phyloP scores from a whole-genome alignment of 768 basidiomycete genomes.

The Kwoniella shandongensis region DNA sequence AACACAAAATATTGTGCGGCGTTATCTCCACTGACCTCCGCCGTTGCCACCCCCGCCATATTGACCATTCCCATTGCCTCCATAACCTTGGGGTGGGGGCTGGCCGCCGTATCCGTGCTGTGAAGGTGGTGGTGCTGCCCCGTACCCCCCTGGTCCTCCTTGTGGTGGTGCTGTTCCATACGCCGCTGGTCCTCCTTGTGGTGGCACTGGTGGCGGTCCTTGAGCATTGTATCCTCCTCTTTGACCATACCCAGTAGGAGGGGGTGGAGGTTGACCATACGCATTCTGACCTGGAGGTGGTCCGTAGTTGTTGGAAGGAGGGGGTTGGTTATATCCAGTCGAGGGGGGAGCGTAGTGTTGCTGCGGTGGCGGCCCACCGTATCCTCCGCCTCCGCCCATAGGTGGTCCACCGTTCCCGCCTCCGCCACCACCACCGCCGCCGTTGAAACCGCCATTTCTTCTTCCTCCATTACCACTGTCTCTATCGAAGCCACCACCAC shows the following conservation, averaged over 20 bases:
- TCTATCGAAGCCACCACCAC: conserved; percentile 3
- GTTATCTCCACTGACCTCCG: conserved; percentile 13
- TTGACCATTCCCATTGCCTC: conserved; percentile 10
- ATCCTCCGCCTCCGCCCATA: conserved; percentile 7
- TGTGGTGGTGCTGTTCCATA: conserved; percentile 4
- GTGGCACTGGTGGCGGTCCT: not conserved
- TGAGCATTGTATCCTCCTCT: conserved; percentile 11
- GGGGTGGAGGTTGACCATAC: conserved; percentile 4
- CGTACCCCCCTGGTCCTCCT: conserved; percentile 16
- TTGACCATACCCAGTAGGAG: conserved; percentile 12
- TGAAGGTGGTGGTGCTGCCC: conserved; percentile 11
- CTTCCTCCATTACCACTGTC: not conserved
- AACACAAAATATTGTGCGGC: no score
- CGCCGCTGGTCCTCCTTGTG: not conserved
- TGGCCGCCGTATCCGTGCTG: conserved; percentile 6
- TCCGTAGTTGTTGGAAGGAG: conserved; percentile 9
- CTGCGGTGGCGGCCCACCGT: conserved; percentile 7
- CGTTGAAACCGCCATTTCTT: conserved; percentile 23
- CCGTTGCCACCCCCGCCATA: conserved; percentile 2
- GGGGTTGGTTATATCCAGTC: not conserved
- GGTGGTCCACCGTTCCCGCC: conserved; percentile 11
- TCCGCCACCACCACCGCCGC: conserved; percentile 28
- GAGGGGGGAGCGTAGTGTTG: conserved; percentile 7
- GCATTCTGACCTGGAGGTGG: conserved; percentile 1
- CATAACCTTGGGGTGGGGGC: conserved; percentile 10